Evolutionary conservation across 306 rosid species (phyloP), one percentile per base, ranked within the genome.

Genomic region (Potentilla sterilis): DNA sequence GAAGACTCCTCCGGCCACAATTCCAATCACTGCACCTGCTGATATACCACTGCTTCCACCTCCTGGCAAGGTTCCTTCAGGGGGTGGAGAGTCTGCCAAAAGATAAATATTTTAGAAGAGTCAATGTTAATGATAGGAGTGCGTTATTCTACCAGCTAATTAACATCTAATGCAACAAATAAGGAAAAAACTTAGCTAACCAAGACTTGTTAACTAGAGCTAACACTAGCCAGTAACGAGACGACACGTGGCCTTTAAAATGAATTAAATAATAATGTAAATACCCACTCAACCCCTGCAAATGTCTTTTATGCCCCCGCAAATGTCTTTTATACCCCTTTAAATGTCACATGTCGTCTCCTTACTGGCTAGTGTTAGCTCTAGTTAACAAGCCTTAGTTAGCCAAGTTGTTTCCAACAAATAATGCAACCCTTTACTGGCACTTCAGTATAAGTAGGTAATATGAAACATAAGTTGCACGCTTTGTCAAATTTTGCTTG

Each of bases 1-100:
- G 66, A 85, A 1, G 69, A 47, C 69, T 69, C 76, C 89, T 24
- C 77, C 78, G 9, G 48, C 78, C 54, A 87, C 91, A 66, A 85
- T 85, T 47, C 82, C 85, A 77, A 65, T 75, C 62, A 89, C 81
- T 64, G 46, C 80, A 43, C 81, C 81, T 9, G 7, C 59, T 2
- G 83, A 28, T 43, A 83, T 44, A 67, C 81, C 72, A 1, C 57
- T 38, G 5, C 70, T 43, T 16, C 44, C 52, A 13, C 41, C 59
- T 44, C 16, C 37, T 16, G 19, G 3, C 9, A 0, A 58, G 22
- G 24, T 54, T 41, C 69, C 81, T 1, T 16, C 42, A 4, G 85
- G 85, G 49, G 87, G 83, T 69, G 32, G 54, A 74, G 47, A 82
- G 72, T 85, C 87, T 82, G 80, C 69, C 32, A 54, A 22, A 49